phyloP scores from a whole-genome alignment of 305 asterid genomes.

The Fraxinus paxiana region DNA sequence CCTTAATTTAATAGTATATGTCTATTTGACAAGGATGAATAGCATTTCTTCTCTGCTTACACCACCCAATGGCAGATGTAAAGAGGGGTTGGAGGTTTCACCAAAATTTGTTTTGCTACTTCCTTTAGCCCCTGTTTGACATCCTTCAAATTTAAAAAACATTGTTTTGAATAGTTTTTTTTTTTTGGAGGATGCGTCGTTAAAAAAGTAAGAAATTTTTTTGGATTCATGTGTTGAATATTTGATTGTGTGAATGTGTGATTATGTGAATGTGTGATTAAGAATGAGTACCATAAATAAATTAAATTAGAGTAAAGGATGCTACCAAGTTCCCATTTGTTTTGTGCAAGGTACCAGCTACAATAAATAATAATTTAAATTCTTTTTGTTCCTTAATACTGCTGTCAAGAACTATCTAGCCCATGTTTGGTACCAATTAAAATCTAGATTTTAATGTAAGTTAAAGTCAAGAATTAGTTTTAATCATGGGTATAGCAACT shows the following conservation, averaged over 20 bases:
- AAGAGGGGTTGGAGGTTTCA: background rate
- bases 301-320: too few species aligned
- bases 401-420: background rate
- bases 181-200: too few species aligned
- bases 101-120: background rate
- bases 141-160: too few species aligned
- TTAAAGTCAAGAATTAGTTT: too few species aligned
- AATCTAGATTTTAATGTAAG: too few species aligned
- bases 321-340: background rate
- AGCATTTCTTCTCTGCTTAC: constrained; percentile 14
- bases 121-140: background rate
- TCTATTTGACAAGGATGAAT: background rate
- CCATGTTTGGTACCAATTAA: background rate
- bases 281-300: too few species aligned
- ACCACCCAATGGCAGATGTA: background rate
- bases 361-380: background rate
- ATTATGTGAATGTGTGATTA: too few species aligned
- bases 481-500: too few species aligned
- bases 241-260: too few species aligned
- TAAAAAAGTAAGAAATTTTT: too few species aligned
- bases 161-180: too few species aligned
- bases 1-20: background rate
- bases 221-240: too few species aligned
- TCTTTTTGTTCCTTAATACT: background rate
- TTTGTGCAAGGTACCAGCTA: background rate